Percentiles rank a stretch among this genome's conserved stretches.
Evolutionary conservation across 2,329 filamentous ascomycete genomes (phyloP).

Genomic region (Septoria linicola): DNA sequence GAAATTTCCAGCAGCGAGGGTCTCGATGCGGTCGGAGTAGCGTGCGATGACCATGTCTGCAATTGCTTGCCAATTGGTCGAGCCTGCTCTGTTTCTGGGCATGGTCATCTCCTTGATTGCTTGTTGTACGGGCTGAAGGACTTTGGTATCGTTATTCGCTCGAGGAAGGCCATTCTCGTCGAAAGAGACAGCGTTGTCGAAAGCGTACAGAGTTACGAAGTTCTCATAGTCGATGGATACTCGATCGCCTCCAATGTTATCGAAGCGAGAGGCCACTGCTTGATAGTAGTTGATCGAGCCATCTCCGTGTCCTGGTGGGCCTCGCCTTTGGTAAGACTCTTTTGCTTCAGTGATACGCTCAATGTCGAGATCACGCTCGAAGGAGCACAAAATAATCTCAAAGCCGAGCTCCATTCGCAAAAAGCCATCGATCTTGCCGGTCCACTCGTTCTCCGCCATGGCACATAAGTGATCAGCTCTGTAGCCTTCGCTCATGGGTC

Average conservation of each 20-base stretch:
- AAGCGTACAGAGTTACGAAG: constrained; percentile 50
- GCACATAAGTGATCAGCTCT: constrained; percentile 59
- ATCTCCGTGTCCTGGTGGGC: constrained; percentile 18
- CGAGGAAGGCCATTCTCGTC: constrained; percentile 40
- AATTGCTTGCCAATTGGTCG: constrained; percentile 65
- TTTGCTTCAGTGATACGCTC: constrained; percentile 35
- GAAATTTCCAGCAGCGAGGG: constrained; percentile 33
- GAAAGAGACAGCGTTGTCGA: constrained; percentile 40
- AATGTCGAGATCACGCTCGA: constrained; percentile 46
- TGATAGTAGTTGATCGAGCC: constrained; percentile 38
- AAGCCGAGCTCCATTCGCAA: constrained; percentile 69
- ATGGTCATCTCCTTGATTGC: constrained; percentile 50
- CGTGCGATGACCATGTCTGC: constrained; percentile 65
- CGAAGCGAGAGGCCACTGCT: constrained; percentile 45
- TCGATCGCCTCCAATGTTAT: constrained; percentile 46
- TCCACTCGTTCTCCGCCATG: constrained; percentile 52
- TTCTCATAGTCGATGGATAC: constrained; percentile 50
- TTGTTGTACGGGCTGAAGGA: constrained; percentile 41
- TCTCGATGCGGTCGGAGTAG: constrained; percentile 57
- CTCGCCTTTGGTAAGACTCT: constrained; percentile 8
- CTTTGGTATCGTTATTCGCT: constrained; percentile 38
- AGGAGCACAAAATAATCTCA: constrained; percentile 68
- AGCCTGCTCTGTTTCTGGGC: constrained; percentile 29
- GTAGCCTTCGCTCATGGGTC: constrained; percentile 47
- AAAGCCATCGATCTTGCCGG: constrained; percentile 58